Evolutionary conservation across 768 basidiomycete species (phyloP).

Genomic region (Mycena indigotica): DNA sequence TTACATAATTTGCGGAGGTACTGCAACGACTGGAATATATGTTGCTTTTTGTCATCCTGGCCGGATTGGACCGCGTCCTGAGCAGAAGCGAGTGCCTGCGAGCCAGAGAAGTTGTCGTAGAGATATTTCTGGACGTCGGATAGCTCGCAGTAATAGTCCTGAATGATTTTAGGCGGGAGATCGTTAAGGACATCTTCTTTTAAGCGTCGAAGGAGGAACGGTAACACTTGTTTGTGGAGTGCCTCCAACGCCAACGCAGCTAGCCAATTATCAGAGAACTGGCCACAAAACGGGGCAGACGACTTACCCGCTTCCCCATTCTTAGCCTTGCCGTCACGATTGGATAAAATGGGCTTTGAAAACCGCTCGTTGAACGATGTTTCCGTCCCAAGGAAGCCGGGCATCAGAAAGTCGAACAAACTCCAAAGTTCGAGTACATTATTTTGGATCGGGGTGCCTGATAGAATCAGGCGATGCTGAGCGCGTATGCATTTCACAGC

Average conservation of each 20-base stretch:
- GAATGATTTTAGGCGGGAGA: constrained; percentile 98
- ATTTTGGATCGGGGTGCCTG: constrained; percentile 98
- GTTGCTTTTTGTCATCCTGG: constrained; percentile 62
- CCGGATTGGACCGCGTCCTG: constrained; percentile 63
- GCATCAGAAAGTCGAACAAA: constrained; percentile 99
- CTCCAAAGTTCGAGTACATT: constrained; percentile 99
- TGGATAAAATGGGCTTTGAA: constrained; percentile 92
- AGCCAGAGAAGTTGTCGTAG: constrained; percentile 91
- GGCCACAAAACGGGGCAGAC: not conserved
- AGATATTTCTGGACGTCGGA: constrained; percentile 92
- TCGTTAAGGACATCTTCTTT: constrained; percentile 97
- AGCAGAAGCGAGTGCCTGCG: constrained; percentile 64
- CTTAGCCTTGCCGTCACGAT: constrained; percentile 93
- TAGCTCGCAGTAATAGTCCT: constrained; percentile 98
- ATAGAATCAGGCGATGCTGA: constrained; percentile 91
- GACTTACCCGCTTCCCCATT: constrained; percentile 84
- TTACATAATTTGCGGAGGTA: constrained; percentile 98
- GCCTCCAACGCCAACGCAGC: constrained; percentile 94
- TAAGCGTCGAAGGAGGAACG: constrained; percentile 91
- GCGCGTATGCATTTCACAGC: constrained; percentile 91
- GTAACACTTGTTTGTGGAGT: constrained; percentile 97
- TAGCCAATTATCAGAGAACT: constrained; percentile 32
- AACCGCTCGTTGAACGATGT: constrained; percentile 93
- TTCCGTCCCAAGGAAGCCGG: constrained; percentile 97
- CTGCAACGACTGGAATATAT: constrained; percentile 96